Conservation (phyloP, 805 yeast species). For the Saccharomycopsis lassenensis region DNA sequence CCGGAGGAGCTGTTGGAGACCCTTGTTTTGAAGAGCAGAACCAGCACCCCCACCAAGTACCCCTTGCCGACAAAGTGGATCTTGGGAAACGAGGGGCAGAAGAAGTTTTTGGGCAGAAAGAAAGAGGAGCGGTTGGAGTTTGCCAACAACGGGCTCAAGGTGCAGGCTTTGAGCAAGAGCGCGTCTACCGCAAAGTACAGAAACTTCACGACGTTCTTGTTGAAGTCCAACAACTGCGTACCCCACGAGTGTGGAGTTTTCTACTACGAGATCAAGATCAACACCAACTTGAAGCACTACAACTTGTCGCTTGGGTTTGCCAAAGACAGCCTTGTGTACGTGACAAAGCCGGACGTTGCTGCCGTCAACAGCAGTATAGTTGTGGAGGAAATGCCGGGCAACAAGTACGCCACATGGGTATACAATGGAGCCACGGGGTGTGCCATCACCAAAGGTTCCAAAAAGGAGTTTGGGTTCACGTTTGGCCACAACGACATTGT, state of each 20-base stretch:
- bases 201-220: conserved; percentile 3
- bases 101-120: conserved; percentile 4
- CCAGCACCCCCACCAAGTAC: conserved; percentile 2
- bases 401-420: conserved; percentile 38
- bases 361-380: conserved; percentile 1
- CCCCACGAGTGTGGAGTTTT: conserved; percentile 12
- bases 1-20: too few relatives aligned
- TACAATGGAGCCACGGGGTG: conserved; percentile 39
- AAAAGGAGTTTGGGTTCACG: conserved; percentile 31
- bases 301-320: conserved; percentile 16
- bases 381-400: conserved; percentile 29
- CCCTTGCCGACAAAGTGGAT: conserved; percentile 16
- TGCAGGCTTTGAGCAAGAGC: conserved; percentile 8
- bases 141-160: conserved; percentile 5
- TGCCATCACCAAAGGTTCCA: conserved; percentile 28
- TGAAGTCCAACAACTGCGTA: conserved; percentile 11
- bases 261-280: conserved; percentile 15
- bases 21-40: not conserved
- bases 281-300: conserved; percentile 10
- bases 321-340: not conserved
- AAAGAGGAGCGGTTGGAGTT: conserved; percentile 6
- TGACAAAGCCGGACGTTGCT: not conserved
- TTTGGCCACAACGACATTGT: conserved; percentile 53
- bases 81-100: conserved; percentile 5
- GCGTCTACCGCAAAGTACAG: not conserved